Evolutionary conservation across 192 early-diverging fungal genomes (phyloP).

Genomic region (Entomortierella chlamydospora): DNA sequence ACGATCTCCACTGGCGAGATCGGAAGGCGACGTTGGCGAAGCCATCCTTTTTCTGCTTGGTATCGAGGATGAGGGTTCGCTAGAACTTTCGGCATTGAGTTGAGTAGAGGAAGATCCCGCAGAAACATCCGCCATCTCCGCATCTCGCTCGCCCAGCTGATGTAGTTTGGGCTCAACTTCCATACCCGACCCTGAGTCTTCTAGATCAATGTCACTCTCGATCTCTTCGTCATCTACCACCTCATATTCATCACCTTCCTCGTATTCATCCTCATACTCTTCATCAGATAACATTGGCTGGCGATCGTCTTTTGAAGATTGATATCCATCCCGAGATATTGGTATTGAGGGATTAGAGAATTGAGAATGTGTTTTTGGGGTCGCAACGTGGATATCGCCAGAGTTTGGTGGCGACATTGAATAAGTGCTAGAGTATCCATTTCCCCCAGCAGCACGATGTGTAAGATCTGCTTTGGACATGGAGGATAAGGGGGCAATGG

Average conservation of each 20-base stretch:
- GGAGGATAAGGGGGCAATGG: slow-evolving; percentile 7
- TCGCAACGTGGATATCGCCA: slow-evolving; percentile 9
- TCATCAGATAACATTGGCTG: neutral
- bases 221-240: slow-evolving; percentile 19
- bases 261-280: slow-evolving; percentile 19
- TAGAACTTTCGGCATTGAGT: neutral
- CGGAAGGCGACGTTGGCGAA: slow-evolving; percentile 19
- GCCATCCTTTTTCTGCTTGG: slow-evolving; percentile 4
- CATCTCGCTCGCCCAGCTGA: slow-evolving; percentile 19
- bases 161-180: slow-evolving; percentile 14
- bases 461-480: slow-evolving; percentile 11
- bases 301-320: neutral
- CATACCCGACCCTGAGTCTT: neutral
- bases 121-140: slow-evolving; percentile 35
- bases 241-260: slow-evolving; percentile 34
- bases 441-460: neutral
- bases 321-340: neutral
- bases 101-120: slow-evolving; percentile 12
- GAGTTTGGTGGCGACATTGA: slow-evolving; percentile 21
- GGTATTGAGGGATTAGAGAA: neutral
- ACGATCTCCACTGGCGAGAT: slow-evolving; percentile 13
- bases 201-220: slow-evolving; percentile 9
- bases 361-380: slow-evolving; percentile 10
- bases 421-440: slow-evolving; percentile 17
- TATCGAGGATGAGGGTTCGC: neutral